Evolutionary conservation across 2,329 filamentous ascomycete genomes (phyloP), one percentile per base, ranked within the genome.

Genomic region (Beauveria medogensis): DNA sequence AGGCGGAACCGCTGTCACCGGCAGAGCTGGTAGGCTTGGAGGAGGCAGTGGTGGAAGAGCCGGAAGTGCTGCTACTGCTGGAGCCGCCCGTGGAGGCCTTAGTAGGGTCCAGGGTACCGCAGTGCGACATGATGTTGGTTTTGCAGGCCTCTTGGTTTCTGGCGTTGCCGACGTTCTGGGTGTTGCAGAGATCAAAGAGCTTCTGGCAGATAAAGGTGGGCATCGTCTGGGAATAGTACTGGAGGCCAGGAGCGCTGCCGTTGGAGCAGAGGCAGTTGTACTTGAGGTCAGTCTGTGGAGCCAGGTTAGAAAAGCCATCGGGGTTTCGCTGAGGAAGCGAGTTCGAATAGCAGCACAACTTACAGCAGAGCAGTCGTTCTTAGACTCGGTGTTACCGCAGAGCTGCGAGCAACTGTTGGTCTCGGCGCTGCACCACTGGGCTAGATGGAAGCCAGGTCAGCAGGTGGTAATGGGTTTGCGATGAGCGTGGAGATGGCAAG

Each of bases 151-250:
- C 67, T 71, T 84, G 81, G 46, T 69, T 77, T 10, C 65, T 66
- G 22, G 72, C 67, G 67, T 78, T 73, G 69, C 74, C 74, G 30
- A 73, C 72, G 67, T 79, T 77, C 51, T 68, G 62, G 2, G 44
- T 50, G 65, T 77, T 81, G 73, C 82, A 85, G 62, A 79, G 71
- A 28, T 67, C 63, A 70, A 75, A 82, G 46, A 81, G 77, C 63
- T 75, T 63, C 61, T 77, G 28, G 75, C 82, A 85, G 67, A 82
- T 77, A 67, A 80, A 83, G 61, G 73, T 76, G 53, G 78, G 77
- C 65, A 85, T 72, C 3, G 81, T 82, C 73, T 83, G 77, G 54
- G 64, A 66, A 73, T 82, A 85, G 70, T 79, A 77, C 70, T 82
- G 73, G 51, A 85, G 76, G 62, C 78, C 79, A 16, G 82, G 81